Conservation (phyloP, 164 flowering plant species). For the Chimonanthus salicifolius region DNA sequence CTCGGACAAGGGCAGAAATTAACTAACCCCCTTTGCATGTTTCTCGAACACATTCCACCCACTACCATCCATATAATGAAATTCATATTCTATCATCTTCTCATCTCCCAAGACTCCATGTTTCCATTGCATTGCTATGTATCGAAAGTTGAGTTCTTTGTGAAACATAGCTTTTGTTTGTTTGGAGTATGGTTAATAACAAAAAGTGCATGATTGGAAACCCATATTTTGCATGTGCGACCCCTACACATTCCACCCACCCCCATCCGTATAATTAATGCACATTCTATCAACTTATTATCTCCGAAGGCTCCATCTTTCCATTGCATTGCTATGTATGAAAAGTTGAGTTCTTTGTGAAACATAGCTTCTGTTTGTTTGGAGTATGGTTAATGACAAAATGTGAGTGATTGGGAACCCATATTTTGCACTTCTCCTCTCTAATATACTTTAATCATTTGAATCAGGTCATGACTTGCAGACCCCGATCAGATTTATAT, state of each 20-base stretch:
- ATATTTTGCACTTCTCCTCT: not conserved
- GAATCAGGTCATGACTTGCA: slow-evolving; percentile 84
- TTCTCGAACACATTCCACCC: no score
- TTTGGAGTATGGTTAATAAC: not conserved
- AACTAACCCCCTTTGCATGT: no score
- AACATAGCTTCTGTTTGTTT: not conserved
- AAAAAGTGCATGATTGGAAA: not conserved
- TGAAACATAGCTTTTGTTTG: not conserved
- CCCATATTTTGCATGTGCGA: not conserved
- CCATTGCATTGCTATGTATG: not conserved
- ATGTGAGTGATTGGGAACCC: not conserved
- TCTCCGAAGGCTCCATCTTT: no score
- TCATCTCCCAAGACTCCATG: no score
- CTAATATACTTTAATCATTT: not conserved
- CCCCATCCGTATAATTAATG: no score
- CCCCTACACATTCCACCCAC: no score
- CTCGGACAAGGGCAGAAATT: no score
- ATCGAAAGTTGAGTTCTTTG: not conserved
- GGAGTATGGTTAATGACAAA: not conserved
- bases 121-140: no score
- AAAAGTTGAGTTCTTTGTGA: not conserved
- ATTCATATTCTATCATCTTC: no score
- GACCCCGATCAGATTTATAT: slow-evolving; percentile 75
- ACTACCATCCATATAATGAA: no score
- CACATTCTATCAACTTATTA: no score